Conservation (phyloP, 176 grass and related monocot species). For the Eremochloa ophiuroides region DNA sequence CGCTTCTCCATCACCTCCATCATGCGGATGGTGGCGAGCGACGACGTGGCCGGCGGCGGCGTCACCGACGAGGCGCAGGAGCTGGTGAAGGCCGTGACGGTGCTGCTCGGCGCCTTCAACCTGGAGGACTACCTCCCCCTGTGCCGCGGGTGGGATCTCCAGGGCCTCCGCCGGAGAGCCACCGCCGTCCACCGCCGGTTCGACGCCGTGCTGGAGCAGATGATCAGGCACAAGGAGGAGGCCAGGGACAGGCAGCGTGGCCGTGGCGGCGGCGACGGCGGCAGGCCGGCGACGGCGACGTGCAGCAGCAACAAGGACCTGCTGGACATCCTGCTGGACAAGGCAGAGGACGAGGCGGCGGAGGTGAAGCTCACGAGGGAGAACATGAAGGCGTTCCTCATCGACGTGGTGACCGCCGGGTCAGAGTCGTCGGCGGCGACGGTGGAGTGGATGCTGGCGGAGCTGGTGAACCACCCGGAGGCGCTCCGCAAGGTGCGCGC, state of each 20-base stretch:
- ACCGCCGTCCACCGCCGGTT: constrained; percentile 43
- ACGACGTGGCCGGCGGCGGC: not conserved
- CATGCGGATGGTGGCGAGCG: constrained; percentile 50
- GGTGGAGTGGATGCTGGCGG: constrained; percentile 70
- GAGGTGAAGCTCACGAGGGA: constrained; percentile 66
- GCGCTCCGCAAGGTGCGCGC: constrained; percentile 26
- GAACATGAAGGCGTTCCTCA: constrained; percentile 77
- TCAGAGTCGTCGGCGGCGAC: constrained; percentile 52
- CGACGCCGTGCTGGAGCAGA: constrained; percentile 58
- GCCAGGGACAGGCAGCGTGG: not conserved
- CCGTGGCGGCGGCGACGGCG: not conserved
- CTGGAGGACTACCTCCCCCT: constrained; percentile 47
- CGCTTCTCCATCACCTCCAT: constrained; percentile 49
- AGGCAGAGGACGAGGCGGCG: constrained; percentile 32
- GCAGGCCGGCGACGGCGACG: not conserved
- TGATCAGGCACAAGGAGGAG: constrained; percentile 51
- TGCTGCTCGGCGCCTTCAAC: constrained; percentile 62
- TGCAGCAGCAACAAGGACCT: constrained; percentile 44
- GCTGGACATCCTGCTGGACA: constrained; percentile 63
- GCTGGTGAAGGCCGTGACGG: constrained; percentile 50
- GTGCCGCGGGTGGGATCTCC: constrained; percentile 57
- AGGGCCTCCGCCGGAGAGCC: constrained; percentile 50
- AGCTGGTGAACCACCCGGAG: constrained; percentile 65
- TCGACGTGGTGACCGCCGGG: constrained; percentile 54
- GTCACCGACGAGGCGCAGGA: constrained; percentile 36